Conservation (phyloP, 2,329 filamentous ascomycete species). For the Colletotrichum spinosum region DNA sequence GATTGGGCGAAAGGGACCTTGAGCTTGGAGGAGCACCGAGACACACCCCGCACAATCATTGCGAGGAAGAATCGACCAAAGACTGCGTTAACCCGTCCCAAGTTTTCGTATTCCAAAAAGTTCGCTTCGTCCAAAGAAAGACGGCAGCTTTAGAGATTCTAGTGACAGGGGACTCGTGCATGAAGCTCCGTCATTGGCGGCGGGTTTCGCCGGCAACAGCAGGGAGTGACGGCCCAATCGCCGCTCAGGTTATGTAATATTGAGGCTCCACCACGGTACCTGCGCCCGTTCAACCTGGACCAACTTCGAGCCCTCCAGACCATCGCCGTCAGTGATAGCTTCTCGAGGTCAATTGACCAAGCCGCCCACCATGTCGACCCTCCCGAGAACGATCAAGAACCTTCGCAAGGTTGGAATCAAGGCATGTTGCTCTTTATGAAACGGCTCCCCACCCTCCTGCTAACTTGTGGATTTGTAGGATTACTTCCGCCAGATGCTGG, state of each 20-base stretch:
- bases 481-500: slow-evolving; percentile 91
- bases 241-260: slow-evolving; percentile 31
- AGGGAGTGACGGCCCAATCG: slow-evolving; percentile 26
- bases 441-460: slow-evolving; percentile 23
- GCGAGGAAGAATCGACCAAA: slow-evolving; percentile 20
- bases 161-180: slow-evolving; percentile 20
- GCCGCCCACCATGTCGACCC: slow-evolving; percentile 82
- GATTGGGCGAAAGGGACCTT: slow-evolving; percentile 29
- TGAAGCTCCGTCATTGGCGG: slow-evolving; percentile 38
- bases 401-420: slow-evolving; percentile 89
- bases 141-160: slow-evolving; percentile 22
- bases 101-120: background rate
- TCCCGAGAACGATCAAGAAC: slow-evolving; percentile 87
- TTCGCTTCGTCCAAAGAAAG: slow-evolving; percentile 10
- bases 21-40: slow-evolving; percentile 46
- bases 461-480: slow-evolving; percentile 66
- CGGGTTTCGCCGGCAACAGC: slow-evolving; percentile 30
- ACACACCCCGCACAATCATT: slow-evolving; percentile 50
- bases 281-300: slow-evolving; percentile 30
- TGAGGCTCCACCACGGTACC: slow-evolving; percentile 21
- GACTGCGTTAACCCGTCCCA: background rate
- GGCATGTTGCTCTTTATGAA: slow-evolving; percentile 60
- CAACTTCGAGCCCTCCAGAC: slow-evolving; percentile 35
- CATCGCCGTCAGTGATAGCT: slow-evolving; percentile 33
- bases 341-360: slow-evolving; percentile 45